A percentile compares a stretch with the other conserved stretches of the same genome.
These are phyloP conservation scores for Vararia minispora DNA, from an alignment of 768 basidiomycete genomes.

Conservation along the genomic window DNA sequence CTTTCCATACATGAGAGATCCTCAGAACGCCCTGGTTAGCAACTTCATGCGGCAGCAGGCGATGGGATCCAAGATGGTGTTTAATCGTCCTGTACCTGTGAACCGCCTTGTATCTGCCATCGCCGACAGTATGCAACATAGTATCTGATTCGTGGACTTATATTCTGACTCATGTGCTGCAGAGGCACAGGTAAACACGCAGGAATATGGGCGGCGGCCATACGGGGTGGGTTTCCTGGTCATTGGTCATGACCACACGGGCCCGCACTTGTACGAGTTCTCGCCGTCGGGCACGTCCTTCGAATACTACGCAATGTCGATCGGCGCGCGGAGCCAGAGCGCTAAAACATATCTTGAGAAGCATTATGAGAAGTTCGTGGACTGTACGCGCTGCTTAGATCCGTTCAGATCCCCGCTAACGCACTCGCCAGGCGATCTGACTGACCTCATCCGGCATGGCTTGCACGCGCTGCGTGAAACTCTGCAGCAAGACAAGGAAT, in stretches of 20 bases:
- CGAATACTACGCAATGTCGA: constrained; percentile 97
- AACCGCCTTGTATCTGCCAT: constrained; percentile 88
- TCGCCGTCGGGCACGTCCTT: constrained; percentile 95
- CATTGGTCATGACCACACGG: constrained; percentile 91
- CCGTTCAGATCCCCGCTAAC: too few species aligned
- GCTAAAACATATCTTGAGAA: constrained; percentile 98
- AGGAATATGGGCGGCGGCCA: constrained; percentile 93
- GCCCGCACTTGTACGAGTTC: constrained; percentile 97
- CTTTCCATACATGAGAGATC: not conserved
- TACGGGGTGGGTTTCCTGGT: constrained; percentile 99
- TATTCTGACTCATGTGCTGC: constrained; percentile 4
- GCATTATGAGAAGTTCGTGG: constrained; percentile 77
- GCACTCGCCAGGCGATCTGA: constrained; percentile 77
- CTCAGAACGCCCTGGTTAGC: constrained; percentile 29
- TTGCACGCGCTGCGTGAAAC: constrained; percentile 93
- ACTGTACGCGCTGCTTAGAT: constrained; percentile 50
- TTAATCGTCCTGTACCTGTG: constrained; percentile 90
- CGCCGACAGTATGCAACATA: constrained; percentile 71
- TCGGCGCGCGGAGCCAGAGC: constrained; percentile 95
- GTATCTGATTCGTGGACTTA: not conserved
- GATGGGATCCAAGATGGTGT: constrained; percentile 89
- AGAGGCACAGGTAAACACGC: constrained; percentile 99
- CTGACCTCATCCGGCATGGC: constrained; percentile 87
- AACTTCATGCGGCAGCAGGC: constrained; percentile 99
- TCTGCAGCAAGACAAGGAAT: constrained; percentile 95